Base-by-base conservation (phyloP, 2,329 filamentous ascomycete species). In the Rugonectria rugulosa region DNA sequence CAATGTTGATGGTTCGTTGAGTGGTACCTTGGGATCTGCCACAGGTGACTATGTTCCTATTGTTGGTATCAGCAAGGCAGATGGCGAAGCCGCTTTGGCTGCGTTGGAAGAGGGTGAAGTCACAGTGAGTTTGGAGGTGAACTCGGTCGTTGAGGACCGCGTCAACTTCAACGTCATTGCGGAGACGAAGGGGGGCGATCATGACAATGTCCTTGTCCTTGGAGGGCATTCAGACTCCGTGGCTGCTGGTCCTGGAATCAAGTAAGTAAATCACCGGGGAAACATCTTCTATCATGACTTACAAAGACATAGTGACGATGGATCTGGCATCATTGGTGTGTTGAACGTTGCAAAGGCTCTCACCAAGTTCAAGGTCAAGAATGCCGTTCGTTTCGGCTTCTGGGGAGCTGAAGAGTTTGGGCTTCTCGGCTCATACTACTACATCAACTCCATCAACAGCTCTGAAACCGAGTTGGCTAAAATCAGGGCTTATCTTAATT, bases 401-500 rank as follows among this genome's bases (percentile, higher is more conserved):
- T 82, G 80, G 79, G 73, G 77, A n/a, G 80, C 77, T 7, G 80
- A 82, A 68, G 80, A 82, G 66, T 78, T 76, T 38, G 80, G 79
- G 24, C 71, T 77, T 26, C 70, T 82, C 4, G 79, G 68, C 62
- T 88, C 70, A 67, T 82, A 68, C 57, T 75, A 73, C 63, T 84
- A 83, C 67, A 73, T 81, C 50, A 74, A 74, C 62, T 63, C 65
- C 34, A 60, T 77, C 60, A 74, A 75, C 65, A 36, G 59, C 12
- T 73, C 74, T 11, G 75, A 80, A 32, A 69, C 72, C 0, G 80
- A 83, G 65, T 69, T 81, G 8, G 58, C 73, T 64, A 81, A 81
- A 72, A 79, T 84, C 58, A 72, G 80, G 11, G 74, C 80, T 19
- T 84, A 83, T 66, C 79, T 83, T 71, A 82, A 84, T 73, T 83